Evolutionary conservation across 345 rosid species (phyloP).

Genomic region (Schrenkiella parvula): DNA sequence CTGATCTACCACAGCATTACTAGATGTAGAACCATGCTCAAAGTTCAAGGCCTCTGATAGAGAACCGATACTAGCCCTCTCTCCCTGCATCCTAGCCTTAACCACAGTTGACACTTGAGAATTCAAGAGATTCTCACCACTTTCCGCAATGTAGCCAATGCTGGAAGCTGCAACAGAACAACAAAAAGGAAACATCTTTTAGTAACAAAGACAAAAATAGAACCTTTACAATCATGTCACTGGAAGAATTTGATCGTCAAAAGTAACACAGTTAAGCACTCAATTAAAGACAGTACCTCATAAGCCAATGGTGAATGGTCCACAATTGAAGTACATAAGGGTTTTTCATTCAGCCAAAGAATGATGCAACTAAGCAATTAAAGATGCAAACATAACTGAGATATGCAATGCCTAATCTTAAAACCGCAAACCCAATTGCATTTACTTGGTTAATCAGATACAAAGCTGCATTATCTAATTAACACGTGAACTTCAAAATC

Average conservation of each 20-base stretch:
- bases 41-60: slow-evolving; percentile 67
- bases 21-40: slow-evolving; percentile 76
- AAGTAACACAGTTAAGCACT: background rate
- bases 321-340: background rate
- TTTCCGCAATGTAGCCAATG: slow-evolving; percentile 10
- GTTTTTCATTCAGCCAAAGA: background rate
- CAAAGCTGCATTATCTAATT: background rate
- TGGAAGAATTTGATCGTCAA: background rate
- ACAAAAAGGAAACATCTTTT: background rate
- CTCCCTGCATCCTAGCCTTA: slow-evolving; percentile 75
- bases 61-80: slow-evolving; percentile 68
- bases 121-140: slow-evolving; percentile 28
- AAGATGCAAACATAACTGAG: background rate
- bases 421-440: slow-evolving; percentile 7
- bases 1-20: slow-evolving; percentile 51
- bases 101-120: slow-evolving; percentile 6
- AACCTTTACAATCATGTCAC: background rate
- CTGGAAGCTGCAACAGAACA: background rate
- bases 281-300: background rate
- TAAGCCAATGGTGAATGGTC: background rate
- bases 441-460: background rate
- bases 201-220: slow-evolving; percentile 1
- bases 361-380: background rate
- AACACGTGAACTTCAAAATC: background rate
- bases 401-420: background rate